Evolutionary conservation across 805 yeast species (phyloP), one percentile per base, ranked within the genome.

Genomic region (Candida dajiaensis): DNA sequence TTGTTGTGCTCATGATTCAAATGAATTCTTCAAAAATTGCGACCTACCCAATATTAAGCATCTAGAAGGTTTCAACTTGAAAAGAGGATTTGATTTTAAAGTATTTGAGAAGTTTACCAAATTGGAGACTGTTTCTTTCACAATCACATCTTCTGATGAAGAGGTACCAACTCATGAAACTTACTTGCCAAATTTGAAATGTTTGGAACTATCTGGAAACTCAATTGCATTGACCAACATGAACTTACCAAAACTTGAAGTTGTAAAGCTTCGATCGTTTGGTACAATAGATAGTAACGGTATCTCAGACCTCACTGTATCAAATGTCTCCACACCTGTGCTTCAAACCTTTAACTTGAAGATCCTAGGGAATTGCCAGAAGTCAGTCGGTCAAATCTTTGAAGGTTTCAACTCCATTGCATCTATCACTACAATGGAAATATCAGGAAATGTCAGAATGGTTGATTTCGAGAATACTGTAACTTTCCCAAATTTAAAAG

Each of bases 171-270:
- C 10, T 4, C 21, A 25, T 15, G 4, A 13, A 6, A 20, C 21
- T 2, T 19, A 15, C 13, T 19, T 41, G 5, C 38, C 41, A n/a
- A 22, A 41, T 7, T 28, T 45, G 29, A 38, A 37, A 18, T 9
- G 28, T 1, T 18, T 45, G 13, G 41, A 40, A 4, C 21, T 41
- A 6, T 18, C 38, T 10, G 48, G 48, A 18, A 40, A 41, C 23
- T 37, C 38, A 12, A 41, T 45, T 21, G 12, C 28, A 5, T 16
- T 45, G 12, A 19, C 20, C 4, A 41, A 45, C 19, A 21, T 45
- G 33, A 18, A 41, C 15, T 19, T 45, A 1, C 48, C 48, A 29
- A 41, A 38, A 9, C 28, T 45, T 7, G 39, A 38, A 8, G 19
- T 16, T 20, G 13, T 46, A 3, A 33, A 41, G 18, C 11, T 42